Base-by-base conservation (phyloP, 768 basidiomycete genomes). In the Scleroderma citrinum region DNA sequence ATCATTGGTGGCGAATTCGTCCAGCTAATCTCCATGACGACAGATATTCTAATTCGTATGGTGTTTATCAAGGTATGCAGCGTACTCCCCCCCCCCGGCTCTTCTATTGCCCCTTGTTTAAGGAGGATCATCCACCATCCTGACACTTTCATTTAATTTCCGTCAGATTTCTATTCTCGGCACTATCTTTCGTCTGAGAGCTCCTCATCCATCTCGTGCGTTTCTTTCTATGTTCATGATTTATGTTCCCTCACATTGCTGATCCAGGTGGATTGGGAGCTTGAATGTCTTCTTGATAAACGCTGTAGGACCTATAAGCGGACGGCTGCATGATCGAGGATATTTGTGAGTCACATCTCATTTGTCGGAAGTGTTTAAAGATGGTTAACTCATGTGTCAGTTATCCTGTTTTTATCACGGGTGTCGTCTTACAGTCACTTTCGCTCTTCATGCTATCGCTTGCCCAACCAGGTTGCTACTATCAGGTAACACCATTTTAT, bases 401-500 rank as follows among this genome's bases (percentile, higher is more conserved):
- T 26, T 43, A 47, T 30, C 40, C 50, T n/a, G 37, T 53, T 47
- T 51, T 46, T 23, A 59, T 66, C 31, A 37, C 45, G 5, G 68
- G 65, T 7, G 55, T 63, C n/a, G 14, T 63, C 8, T 49, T 65
- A 5, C 55, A 62, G 32, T 56, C 60, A 14, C 44, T 69, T 6
- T 59, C 67, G 1, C 45, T 69, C 21, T 74, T 74, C 48, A 68
- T 71, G 67, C 44, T 72, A 7, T 73, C 71, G 16, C 46, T 70
- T 17, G 61, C 60, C 6, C 55, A 65, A 20, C 63, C 69, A 29
- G 66, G 65, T 8, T 51, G 62, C 21, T 69, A 67, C 26, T 69
- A 71, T 26, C 66, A 71, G 56, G 71, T n/a, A n/a, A 17, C 17
- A 4, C 29, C n/a, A 20, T n/a, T 11, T 10, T 3, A 13, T 3